These are phyloP conservation scores for Zygosaccharomyces bailii DNA, from an alignment of 805 yeast genomes.

Conservation along the genomic window DNA sequence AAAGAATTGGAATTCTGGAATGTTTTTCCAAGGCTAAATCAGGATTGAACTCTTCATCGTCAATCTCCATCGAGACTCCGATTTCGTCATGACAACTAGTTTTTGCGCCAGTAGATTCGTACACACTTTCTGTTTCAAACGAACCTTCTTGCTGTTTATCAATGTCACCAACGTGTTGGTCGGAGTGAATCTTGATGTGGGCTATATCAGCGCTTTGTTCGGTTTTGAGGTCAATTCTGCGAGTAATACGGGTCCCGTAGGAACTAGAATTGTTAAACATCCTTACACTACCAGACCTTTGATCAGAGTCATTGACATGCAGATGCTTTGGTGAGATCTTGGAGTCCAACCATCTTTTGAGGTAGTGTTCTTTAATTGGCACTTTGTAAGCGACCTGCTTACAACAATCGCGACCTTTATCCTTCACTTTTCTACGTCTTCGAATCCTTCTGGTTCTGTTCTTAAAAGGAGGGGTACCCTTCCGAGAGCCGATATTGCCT, in stretches of 20 bases:
- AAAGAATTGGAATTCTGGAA: not conserved
- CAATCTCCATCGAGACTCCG: not conserved
- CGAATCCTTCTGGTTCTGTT: slow-evolving; percentile 2
- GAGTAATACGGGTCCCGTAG: too few relatives aligned
- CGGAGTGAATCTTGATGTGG: too few relatives aligned
- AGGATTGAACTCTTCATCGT: not conserved
- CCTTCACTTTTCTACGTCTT: too few relatives aligned
- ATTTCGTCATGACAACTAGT: not conserved
- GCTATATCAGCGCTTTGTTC: too few relatives aligned
- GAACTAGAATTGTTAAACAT: too few relatives aligned
- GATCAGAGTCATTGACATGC: too few relatives aligned
- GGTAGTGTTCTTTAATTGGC: not conserved
- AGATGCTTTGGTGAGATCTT: not conserved
- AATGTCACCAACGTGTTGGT: not conserved
- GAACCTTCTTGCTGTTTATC: not conserved
- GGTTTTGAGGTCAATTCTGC: too few relatives aligned
- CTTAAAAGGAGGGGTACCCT: not conserved
- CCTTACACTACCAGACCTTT: too few relatives aligned
- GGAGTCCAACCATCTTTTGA: slow-evolving; percentile 2
- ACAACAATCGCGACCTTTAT: not conserved
- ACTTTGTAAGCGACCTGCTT: not conserved
- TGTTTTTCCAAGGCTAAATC: not conserved
- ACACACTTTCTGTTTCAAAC: not conserved
- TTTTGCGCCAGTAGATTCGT: not conserved
- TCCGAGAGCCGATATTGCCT: not conserved